Conservation (phyloP, 1,284 basidiomycete species). For the Hortiboletus rubellus region DNA sequence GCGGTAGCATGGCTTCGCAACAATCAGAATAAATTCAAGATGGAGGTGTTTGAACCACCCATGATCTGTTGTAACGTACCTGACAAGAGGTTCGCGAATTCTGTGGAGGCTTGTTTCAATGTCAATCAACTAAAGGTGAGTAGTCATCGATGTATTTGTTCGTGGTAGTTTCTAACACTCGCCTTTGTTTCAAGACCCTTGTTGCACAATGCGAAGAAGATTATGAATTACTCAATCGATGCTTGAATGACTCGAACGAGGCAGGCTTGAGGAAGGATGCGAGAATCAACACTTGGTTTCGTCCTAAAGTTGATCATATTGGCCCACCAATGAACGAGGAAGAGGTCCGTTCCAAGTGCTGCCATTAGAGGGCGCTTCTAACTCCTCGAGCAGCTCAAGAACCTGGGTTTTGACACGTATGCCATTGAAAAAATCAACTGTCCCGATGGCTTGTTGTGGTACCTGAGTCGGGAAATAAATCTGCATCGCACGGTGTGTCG, state of each 20-base stretch:
- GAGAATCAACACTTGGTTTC: constrained; percentile 67
- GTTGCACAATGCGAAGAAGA: constrained; percentile 87
- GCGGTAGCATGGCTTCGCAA: constrained; percentile 78
- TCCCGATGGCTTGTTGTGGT: constrained; percentile 65
- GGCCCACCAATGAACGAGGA: constrained; percentile 55
- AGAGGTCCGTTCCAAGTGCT: constrained; percentile 46
- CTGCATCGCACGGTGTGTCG: constrained; percentile 70
- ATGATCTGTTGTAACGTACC: constrained; percentile 73
- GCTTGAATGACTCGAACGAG: constrained; percentile 61
- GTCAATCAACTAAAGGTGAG: constrained; percentile 61
- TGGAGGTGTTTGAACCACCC: constrained; percentile 85
- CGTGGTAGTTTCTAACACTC: background rate
- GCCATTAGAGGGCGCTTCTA: background rate
- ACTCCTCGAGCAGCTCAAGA: constrained; percentile 48
- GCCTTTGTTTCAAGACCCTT: constrained; percentile 60
- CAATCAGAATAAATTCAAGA: constrained; percentile 69
- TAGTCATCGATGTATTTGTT: background rate
- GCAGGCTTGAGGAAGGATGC: constrained; percentile 52
- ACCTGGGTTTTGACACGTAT: constrained; percentile 78
- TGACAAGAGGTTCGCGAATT: constrained; percentile 60
- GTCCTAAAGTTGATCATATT: constrained; percentile 40
- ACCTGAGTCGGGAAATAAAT: constrained; percentile 57
- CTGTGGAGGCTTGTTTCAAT: constrained; percentile 78
- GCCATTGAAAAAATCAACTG: constrained; percentile 76
- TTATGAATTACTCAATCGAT: constrained; percentile 65